phyloP scores from a whole-genome alignment of 2,329 filamentous ascomycete genomes.

The Nannizziopsis barbatae region DNA sequence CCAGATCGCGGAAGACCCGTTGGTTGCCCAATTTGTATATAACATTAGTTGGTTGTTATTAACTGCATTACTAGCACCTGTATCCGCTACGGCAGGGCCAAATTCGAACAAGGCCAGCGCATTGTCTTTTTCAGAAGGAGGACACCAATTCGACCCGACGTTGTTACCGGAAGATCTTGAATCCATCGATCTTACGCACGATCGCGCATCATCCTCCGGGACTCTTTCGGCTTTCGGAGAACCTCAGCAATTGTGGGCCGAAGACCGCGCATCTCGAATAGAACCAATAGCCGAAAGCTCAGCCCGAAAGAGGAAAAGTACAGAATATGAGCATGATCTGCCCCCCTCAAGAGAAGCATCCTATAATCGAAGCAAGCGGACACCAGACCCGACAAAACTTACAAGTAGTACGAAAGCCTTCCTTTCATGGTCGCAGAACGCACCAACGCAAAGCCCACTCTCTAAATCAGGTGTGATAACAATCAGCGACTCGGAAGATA shows the following conservation, averaged over 20 bases:
- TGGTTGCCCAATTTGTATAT: not conserved
- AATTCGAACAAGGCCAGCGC: not conserved
- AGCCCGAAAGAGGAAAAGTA: constrained; percentile 41
- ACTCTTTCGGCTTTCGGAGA: constrained; percentile 34
- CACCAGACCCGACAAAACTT: not conserved
- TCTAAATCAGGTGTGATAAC: constrained; percentile 4
- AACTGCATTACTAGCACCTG: not conserved
- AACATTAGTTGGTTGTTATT: not conserved
- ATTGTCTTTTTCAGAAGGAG: not conserved
- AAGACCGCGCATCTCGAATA: constrained; percentile 32
- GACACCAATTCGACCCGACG: not conserved
- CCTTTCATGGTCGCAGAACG: not conserved
- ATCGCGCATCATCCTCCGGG: constrained; percentile 30
- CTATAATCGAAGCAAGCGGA: constrained; percentile 16
- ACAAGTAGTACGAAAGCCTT: constrained; percentile 6
- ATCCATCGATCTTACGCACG: constrained; percentile 37
- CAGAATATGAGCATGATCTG: constrained; percentile 35
- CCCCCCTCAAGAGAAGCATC: constrained; percentile 24
- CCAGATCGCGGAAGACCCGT: constrained; percentile 5
- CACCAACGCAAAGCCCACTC: not conserved
- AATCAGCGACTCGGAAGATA: constrained; percentile 29
- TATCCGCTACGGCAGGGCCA: not conserved
- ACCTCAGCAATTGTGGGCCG: constrained; percentile 34
- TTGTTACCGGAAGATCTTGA: constrained; percentile 26
- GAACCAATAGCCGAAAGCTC: constrained; percentile 27